Evolutionary conservation across 2,329 filamentous ascomycete genomes (phyloP).

Genomic region (Colletotrichum tamarilloi): DNA sequence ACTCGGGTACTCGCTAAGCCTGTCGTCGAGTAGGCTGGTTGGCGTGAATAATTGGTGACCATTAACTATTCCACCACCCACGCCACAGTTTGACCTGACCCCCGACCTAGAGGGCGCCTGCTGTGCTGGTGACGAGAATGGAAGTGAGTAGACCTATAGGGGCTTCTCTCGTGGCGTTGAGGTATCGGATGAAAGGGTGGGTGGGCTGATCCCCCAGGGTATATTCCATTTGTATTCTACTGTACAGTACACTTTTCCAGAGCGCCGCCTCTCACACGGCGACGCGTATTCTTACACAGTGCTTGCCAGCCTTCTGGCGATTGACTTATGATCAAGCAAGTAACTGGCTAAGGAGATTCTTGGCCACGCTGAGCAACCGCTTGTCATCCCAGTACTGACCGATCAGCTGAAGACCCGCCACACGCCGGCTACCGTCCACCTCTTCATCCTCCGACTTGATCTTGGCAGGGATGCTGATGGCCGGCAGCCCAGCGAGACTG

Average conservation of each 20-base stretch:
- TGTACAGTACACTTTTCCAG: slow-evolving; percentile 16
- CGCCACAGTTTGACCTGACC: not conserved
- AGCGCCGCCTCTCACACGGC: not conserved
- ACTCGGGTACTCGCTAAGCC: not conserved
- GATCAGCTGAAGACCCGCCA: slow-evolving; percentile 77
- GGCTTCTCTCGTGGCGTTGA: not conserved
- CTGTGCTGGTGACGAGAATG: not conserved
- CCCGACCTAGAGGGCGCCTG: not conserved
- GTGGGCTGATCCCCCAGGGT: slow-evolving; percentile 6
- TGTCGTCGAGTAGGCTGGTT: not conserved
- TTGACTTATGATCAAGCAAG: slow-evolving; percentile 1
- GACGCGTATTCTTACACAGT: not conserved
- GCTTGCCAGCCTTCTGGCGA: not conserved
- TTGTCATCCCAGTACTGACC: slow-evolving; percentile 85
- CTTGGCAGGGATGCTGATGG: slow-evolving; percentile 83
- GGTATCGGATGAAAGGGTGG: not conserved
- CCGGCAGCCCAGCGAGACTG: slow-evolving; percentile 89
- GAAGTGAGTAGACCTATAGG: not conserved
- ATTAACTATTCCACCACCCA: not conserved
- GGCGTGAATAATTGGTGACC: not conserved
- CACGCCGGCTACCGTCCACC: slow-evolving; percentile 46
- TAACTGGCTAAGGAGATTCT: slow-evolving; percentile 50
- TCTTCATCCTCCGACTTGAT: slow-evolving; percentile 64
- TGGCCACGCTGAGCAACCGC: slow-evolving; percentile 69
- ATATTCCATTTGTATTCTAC: slow-evolving; percentile 11